A percentile compares a stretch with the other conserved stretches of the same genome.
Conservation (phyloP, 768 basidiomycete species). For the Coprinopsis cinerea region DNA sequence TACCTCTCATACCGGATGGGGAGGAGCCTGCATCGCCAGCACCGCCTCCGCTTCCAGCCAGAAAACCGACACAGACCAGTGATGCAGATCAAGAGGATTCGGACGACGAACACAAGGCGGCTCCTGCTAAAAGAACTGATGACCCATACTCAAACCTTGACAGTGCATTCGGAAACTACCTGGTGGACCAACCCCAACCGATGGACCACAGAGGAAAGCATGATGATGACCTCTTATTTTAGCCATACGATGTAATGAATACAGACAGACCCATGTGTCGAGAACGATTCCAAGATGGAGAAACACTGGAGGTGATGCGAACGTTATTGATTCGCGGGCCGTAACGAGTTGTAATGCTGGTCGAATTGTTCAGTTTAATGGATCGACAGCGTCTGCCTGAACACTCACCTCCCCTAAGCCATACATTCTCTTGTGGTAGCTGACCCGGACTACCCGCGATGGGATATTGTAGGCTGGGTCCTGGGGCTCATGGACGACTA, state of each 20-base stretch:
- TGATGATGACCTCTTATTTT: slow-evolving; percentile 65
- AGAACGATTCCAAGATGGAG: not conserved
- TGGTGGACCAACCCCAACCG: slow-evolving; percentile 68
- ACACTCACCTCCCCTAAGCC: slow-evolving; percentile 86
- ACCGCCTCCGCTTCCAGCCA: slow-evolving; percentile 20
- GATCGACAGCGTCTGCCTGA: not conserved
- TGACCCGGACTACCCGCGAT: slow-evolving; percentile 58
- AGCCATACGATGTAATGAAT: no score
- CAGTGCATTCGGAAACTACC: slow-evolving; percentile 68
- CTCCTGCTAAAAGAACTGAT: slow-evolving; percentile 17
- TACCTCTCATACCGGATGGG: slow-evolving; percentile 20
- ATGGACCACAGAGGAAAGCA: slow-evolving; percentile 37
- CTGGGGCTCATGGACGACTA: slow-evolving; percentile 76
- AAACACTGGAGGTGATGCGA: slow-evolving; percentile 11
- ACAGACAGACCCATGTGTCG: no score
- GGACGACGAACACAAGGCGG: slow-evolving; percentile 20
- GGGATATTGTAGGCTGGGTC: slow-evolving; percentile 20
- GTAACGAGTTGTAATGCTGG: slow-evolving; percentile 88
- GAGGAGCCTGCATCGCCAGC: slow-evolving; percentile 28
- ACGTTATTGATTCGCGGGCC: slow-evolving; percentile 44
- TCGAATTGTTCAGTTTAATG: not conserved
- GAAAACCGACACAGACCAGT: slow-evolving; percentile 15
- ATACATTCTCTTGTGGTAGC: slow-evolving; percentile 92
- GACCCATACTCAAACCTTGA: slow-evolving; percentile 87
- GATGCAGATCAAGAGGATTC: slow-evolving; percentile 24